These are phyloP conservation scores for Candida anglica DNA, from an alignment of 805 yeast species.

Conservation along the genomic window DNA sequence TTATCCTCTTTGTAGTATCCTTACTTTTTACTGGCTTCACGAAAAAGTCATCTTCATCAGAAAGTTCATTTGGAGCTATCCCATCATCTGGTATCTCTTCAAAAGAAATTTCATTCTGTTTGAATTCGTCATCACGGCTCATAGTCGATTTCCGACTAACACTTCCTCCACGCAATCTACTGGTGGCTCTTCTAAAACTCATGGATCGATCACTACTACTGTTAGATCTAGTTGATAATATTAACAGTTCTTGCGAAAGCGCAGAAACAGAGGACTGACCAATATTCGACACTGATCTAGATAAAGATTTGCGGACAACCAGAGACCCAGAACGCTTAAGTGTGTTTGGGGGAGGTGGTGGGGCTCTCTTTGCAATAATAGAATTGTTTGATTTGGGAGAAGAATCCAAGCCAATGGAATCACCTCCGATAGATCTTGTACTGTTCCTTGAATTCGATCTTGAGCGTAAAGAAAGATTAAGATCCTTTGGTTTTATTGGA, in stretches of 20 bases:
- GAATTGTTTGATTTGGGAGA: constrained; percentile 12
- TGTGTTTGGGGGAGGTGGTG: constrained; percentile 62
- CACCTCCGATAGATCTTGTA: too few relatives aligned
- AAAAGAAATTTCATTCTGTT: constrained; percentile 70
- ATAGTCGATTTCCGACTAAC: constrained; percentile 9
- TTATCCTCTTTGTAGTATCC: constrained; percentile 2
- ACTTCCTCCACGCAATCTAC: constrained; percentile 5
- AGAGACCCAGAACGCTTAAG: neutral
- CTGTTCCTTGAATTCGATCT: too few relatives aligned
- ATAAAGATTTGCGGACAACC: neutral
- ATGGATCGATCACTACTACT: constrained; percentile 9
- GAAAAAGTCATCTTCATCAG: constrained; percentile 20
- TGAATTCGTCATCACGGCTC: constrained; percentile 45
- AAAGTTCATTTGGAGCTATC: constrained; percentile 8
- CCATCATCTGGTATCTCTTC: constrained; percentile 58
- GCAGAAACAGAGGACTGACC: constrained; percentile 5
- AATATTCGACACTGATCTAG: neutral
- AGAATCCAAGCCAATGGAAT: too few relatives aligned
- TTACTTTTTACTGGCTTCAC: constrained; percentile 10
- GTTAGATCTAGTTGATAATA: constrained; percentile 9
- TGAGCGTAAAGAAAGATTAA: too few relatives aligned
- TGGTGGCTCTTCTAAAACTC: constrained; percentile 6
- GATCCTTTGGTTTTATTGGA: too few relatives aligned
- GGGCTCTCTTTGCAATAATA: constrained; percentile 65
- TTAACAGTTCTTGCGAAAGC: constrained; percentile 10